phyloP scores from a whole-genome alignment of 2,329 filamentous ascomycete species.

The Penicillium sp. region DNA sequence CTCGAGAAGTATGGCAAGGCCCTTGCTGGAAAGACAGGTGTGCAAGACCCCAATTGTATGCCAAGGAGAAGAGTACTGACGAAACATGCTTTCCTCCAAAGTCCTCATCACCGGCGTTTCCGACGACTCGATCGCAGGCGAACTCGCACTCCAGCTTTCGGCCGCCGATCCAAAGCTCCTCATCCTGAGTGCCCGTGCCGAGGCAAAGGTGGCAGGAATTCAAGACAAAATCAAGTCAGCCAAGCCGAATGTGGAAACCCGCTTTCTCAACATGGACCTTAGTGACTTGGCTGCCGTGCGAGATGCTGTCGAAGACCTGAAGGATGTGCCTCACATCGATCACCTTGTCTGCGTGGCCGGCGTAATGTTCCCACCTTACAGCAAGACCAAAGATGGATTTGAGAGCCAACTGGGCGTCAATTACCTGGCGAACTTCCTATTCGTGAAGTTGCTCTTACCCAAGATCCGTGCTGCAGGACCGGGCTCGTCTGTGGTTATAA shows the following conservation, averaged over 20 bases:
- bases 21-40: slow-evolving; percentile 20
- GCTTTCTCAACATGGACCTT: slow-evolving; percentile 21
- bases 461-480: slow-evolving; percentile 40
- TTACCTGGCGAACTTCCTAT: slow-evolving; percentile 49
- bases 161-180: slow-evolving; percentile 18
- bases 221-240: slow-evolving; percentile 14
- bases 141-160: slow-evolving; percentile 22
- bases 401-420: slow-evolving; percentile 48
- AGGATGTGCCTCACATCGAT: slow-evolving; percentile 17
- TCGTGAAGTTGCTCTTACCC: slow-evolving; percentile 47
- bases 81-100: neutral
- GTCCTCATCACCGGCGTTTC: slow-evolving; percentile 26
- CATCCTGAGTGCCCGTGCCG: slow-evolving; percentile 19
- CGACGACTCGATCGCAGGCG: slow-evolving; percentile 20
- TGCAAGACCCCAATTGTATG: neutral
- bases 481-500: slow-evolving; percentile 37
- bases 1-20: slow-evolving; percentile 18
- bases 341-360: slow-evolving; percentile 18
- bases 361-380: slow-evolving; percentile 20
- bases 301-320: slow-evolving; percentile 9
- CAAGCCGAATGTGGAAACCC: slow-evolving; percentile 15
- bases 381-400: slow-evolving; percentile 23
- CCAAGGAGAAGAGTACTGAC: too few relatives aligned
- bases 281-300: slow-evolving; percentile 12
- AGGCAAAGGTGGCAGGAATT: slow-evolving; percentile 15